Percentiles rank a stretch among this genome's conserved stretches.
These are phyloP conservation scores for Chrysoporthe austroafricana DNA, from an alignment of 2,329 filamentous ascomycete genomes.

Conservation along the genomic window DNA sequence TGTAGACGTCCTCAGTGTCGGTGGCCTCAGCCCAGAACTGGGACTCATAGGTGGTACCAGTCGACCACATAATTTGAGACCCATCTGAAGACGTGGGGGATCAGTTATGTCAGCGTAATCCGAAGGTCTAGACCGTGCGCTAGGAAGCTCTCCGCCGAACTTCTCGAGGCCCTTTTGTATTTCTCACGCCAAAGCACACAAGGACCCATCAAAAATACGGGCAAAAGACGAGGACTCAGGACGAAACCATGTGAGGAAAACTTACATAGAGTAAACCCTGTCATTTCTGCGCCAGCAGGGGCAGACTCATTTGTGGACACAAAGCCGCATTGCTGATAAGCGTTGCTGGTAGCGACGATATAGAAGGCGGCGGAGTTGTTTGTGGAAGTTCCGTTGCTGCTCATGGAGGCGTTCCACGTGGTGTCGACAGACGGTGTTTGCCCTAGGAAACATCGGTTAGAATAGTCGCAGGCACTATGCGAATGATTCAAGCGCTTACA, in stretches of 20 bases:
- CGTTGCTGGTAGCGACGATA: conserved; percentile 12
- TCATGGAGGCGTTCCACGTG: conserved; percentile 17
- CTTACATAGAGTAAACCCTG: conserved; percentile 21
- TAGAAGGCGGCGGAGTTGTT: conserved; percentile 11
- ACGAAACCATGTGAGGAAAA: background rate
- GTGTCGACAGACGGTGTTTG: conserved; percentile 5
- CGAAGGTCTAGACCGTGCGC: too few relatives aligned
- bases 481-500: conserved; percentile 3
- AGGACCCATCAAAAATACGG: too few relatives aligned
- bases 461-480: background rate
- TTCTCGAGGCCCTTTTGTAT: too few relatives aligned
- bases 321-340: conserved; percentile 21
- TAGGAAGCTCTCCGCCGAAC: background rate
- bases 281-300: conserved; percentile 14
- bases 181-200: too few relatives aligned
- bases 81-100: background rate
- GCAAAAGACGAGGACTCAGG: background rate
- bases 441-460: conserved; percentile 1
- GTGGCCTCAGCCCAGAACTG: conserved; percentile 27
- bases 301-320: conserved; percentile 4
- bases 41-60: conserved; percentile 15
- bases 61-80: conserved; percentile 17
- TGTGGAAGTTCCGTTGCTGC: conserved; percentile 5
- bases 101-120: background rate
- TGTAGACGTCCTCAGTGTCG: conserved; percentile 11